phyloP scores from a whole-genome alignment of 257 asterid genomes.

The Mitragyna speciosa region DNA sequence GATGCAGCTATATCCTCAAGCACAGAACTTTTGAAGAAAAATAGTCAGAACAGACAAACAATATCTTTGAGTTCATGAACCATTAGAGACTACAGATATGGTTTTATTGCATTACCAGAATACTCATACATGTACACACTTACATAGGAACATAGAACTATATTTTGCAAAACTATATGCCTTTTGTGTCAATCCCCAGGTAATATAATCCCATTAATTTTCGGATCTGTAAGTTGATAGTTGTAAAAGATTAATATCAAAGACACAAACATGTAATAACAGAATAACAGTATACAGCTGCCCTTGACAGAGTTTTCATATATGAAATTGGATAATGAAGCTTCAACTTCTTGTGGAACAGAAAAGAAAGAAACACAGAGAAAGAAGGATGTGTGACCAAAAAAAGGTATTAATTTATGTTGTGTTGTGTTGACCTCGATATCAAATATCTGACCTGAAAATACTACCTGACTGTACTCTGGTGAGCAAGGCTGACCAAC shows the following conservation, averaged over 20 bases:
- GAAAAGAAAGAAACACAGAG: background rate
- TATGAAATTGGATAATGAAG: background rate
- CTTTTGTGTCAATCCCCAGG: background rate
- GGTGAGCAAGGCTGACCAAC: slow-evolving; percentile 74
- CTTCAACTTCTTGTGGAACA: background rate
- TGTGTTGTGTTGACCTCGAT: background rate
- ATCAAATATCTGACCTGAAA: background rate
- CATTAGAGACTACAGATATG: no score
- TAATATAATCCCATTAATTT: background rate
- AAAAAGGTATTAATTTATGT: background rate
- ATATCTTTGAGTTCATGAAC: no score
- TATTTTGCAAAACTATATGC: no score
- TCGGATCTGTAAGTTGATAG: background rate
- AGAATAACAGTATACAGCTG: background rate
- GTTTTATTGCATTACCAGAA: no score
- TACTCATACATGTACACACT: no score
- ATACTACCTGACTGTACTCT: slow-evolving; percentile 63
- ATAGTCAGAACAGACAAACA: background rate
- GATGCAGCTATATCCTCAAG: background rate
- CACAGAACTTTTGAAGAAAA: background rate
- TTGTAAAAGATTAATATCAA: no score
- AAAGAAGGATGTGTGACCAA: background rate
- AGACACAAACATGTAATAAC: background rate
- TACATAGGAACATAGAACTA: no score
- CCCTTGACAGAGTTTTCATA: no score